Base-by-base conservation (phyloP, 2,329 filamentous ascomycete genomes). In the Fusarium subtropicale region DNA sequence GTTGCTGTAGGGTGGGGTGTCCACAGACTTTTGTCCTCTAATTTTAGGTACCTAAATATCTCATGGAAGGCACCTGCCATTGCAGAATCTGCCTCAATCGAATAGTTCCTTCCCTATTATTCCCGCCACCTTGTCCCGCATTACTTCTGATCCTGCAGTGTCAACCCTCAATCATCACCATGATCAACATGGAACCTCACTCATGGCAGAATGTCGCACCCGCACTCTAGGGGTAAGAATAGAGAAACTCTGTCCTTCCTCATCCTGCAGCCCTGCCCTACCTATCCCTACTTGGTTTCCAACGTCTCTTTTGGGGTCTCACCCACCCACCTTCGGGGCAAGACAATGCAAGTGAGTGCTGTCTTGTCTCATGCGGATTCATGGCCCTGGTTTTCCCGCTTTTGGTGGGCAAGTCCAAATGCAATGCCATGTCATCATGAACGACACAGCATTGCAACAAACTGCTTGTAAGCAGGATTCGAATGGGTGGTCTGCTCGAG, bases 301-400 rank as follows among this genome's bases (percentile, higher is more conserved):
- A 66, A 64, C 66, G 53, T 60, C 60, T 69, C 60, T 55, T 47
- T 46, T 26, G 54, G 33, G 47, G 66, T 69, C 48, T 58, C 53
- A 60, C 57, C 56, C 64, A 44, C 57, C 66, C 58, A 52, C 58
- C 55, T 57, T 57, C 50, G 47, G 50, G 36, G 38, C 56, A 45
- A 69, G 64, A 63, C 59, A 56, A 64, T 64, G 61, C 66, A 72
- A 73, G 66, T 72, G 64, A 73, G 66, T 59, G 55, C 39, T 71
- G 66, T 68, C 53, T 64, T 44, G 42, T 69, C 48, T 64, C 34
- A 44, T 41, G 38, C 45, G 28, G 45, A 38, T 39, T 62, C 56
- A 54, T 46, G 46, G 34, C 28, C 41, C 47, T 62, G 39, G 36
- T 28, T 62, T 62, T 62, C 62, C 57, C 57, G 41, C 39, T 41